These are phyloP conservation scores for Nakazawaea wyomingensis DNA, from an alignment of 805 yeast species.

Conservation along the genomic window DNA sequence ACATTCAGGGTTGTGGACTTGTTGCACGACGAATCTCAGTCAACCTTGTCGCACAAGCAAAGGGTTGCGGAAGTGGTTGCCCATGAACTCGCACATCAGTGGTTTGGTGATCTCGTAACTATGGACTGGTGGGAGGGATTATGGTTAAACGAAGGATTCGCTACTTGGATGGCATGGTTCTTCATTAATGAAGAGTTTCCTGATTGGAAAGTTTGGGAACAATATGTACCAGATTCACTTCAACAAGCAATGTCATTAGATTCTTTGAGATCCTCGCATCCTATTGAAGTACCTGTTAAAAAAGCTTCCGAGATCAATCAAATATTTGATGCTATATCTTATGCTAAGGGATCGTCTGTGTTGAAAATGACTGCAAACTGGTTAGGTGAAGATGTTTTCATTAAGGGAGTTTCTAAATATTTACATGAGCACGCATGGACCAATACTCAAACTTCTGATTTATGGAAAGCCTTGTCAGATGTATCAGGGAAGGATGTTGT, in stretches of 20 bases:
- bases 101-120: conserved; percentile 87
- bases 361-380: conserved; percentile 71
- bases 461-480: conserved; percentile 63
- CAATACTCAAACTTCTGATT: conserved; percentile 70
- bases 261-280: conserved; percentile 62
- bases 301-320: conserved; percentile 79
- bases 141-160: conserved; percentile 92
- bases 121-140: conserved; percentile 94
- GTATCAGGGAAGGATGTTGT: conserved; percentile 59
- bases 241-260: conserved; percentile 50
- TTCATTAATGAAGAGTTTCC: conserved; percentile 69
- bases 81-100: conserved; percentile 86
- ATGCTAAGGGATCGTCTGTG: conserved; percentile 74
- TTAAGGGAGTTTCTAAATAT: conserved; percentile 69
- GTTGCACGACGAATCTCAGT: conserved; percentile 40
- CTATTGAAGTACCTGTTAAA: conserved; percentile 73
- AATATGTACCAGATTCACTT: conserved; percentile 45
- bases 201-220: conserved; percentile 72
- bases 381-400: conserved; percentile 63
- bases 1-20: conserved; percentile 60
- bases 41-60: conserved; percentile 51
- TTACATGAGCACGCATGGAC: conserved; percentile 56
- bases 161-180: conserved; percentile 76
- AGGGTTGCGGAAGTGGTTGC: conserved; percentile 79
- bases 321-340: conserved; percentile 77